These are phyloP conservation scores for Phytomonas sp. DNA, from an alignment of 208 protist genomes.

Conservation along the genomic window DNA sequence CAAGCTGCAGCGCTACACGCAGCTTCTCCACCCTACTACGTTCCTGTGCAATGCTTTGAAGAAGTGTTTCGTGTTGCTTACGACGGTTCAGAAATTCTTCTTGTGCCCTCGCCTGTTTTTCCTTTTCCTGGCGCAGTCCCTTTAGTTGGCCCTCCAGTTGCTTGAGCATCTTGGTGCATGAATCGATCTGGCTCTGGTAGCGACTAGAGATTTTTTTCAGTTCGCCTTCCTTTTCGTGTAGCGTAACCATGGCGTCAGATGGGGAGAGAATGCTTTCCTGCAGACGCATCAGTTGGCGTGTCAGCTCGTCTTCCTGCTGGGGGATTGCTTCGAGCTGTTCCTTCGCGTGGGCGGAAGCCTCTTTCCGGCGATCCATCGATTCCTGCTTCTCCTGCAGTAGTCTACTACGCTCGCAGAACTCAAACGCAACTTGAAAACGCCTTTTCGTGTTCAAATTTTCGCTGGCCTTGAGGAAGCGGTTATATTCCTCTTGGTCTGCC, in stretches of 20 bases:
- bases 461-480: constrained; percentile 48
- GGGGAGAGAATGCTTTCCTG: constrained; percentile 42
- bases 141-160: constrained; percentile 39
- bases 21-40: constrained; percentile 45
- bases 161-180: constrained; percentile 27
- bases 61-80: constrained; percentile 25
- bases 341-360: constrained; percentile 21
- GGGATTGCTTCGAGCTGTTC: constrained; percentile 43
- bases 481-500: constrained; percentile 84
- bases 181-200: constrained; percentile 36
- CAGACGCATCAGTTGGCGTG: constrained; percentile 43
- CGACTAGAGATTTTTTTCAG: constrained; percentile 42
- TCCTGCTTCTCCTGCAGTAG: constrained; percentile 20
- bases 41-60: constrained; percentile 44
- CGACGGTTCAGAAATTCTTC: constrained; percentile 36
- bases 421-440: constrained; percentile 61
- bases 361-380: background rate
- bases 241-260: constrained; percentile 37
- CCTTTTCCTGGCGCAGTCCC: constrained; percentile 42
- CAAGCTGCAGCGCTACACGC: constrained; percentile 60
- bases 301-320: constrained; percentile 39
- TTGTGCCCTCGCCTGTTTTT: constrained; percentile 27
- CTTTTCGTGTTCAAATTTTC: constrained; percentile 69
- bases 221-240: constrained; percentile 62
- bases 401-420: constrained; percentile 44